Evolutionary conservation across 192 early-diverging fungal genomes (phyloP).

Genomic region (Podila verticillata): DNA sequence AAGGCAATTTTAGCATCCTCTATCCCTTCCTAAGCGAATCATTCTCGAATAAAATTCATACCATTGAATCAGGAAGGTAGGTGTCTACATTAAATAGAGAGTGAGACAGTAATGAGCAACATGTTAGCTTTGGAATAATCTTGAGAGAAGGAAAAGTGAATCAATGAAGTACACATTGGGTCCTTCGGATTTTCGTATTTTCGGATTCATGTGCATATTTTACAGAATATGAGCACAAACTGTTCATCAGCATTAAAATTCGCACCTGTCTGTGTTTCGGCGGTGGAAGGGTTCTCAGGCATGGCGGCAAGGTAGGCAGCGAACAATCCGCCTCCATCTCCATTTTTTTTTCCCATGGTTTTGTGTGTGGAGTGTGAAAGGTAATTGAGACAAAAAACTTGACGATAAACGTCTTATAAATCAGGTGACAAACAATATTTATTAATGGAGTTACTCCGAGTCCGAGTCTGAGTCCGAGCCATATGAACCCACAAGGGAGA

Average conservation of each 20-base stretch:
- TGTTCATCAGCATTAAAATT: not conserved
- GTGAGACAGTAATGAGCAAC: not conserved
- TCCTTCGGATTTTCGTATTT: too few relatives aligned
- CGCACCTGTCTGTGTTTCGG: not conserved
- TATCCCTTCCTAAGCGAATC: too few relatives aligned
- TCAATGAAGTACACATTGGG: not conserved
- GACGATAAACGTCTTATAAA: not conserved
- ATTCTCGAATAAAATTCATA: not conserved
- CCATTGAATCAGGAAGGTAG: slow-evolving; percentile 1
- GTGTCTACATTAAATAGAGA: not conserved
- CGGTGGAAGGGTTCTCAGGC: not conserved
- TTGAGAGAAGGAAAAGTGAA: not conserved
- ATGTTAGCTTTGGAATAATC: not conserved
- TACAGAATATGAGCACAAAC: too few relatives aligned
- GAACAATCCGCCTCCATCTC: not conserved
- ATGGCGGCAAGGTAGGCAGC: not conserved
- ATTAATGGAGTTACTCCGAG: not conserved
- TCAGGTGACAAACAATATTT: not conserved
- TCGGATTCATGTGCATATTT: not conserved
- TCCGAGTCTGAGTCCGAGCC: slow-evolving; percentile 46
- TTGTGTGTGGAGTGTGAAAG: not conserved
- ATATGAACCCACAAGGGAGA: slow-evolving; percentile 39
- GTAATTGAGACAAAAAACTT: not conserved
- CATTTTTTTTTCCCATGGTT: not conserved
- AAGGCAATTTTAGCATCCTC: not conserved